Evolutionary conservation across 805 yeast genomes (phyloP), one percentile per base, ranked within the genome.

Genomic region (Cyberlindnera xylosilytica): DNA sequence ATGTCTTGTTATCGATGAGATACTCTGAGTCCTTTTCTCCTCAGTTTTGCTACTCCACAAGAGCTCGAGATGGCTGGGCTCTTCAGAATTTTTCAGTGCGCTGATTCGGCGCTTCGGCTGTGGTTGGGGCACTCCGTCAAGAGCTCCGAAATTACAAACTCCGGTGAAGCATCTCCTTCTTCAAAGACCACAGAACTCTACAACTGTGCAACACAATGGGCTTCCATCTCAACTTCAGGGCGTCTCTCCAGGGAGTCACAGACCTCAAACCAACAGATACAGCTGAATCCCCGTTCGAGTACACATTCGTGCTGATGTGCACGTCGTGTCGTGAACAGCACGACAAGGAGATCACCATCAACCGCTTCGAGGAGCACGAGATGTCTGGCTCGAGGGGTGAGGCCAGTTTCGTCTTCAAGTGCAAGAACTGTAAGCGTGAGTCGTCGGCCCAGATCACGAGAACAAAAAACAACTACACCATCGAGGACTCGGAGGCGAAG

Each of bases 271-370:
- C 91, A 3, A 62, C 69, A 3, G 96, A 91, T 56, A 62, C 79
- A 0, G 68, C 72, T 3, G 69, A 66, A 10, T 52, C 64, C 1
- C 91, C 93, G 1, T 88, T 79, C 54, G 88, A 83, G 51, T 91
- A 83, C 63, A 73, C 83, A 1, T 87, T 91, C 65, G 73, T 69
- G 43, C 71, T 89, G 13, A 74, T 74, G 53, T 91, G 99, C 61
- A 81, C 83, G 2, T 72, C 75, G 30, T 91, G 99, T 64, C 77
- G 90, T 48, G 95, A 87, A 47, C 63, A 61, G 7, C 95, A 91
- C 61, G 76, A 75, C 17, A 86, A 88, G 52, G 77, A 78, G 13
- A 75, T 88, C 22, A 69, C 76, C 19, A 79, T 90, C 56, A 84
- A 85, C 61, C 65, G 78, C 43, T 76, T 73, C 50, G 96, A 83